These are phyloP conservation scores for Erysimum cheiranthoides DNA, from an alignment of 345 rosid genomes.

Conservation along the genomic window DNA sequence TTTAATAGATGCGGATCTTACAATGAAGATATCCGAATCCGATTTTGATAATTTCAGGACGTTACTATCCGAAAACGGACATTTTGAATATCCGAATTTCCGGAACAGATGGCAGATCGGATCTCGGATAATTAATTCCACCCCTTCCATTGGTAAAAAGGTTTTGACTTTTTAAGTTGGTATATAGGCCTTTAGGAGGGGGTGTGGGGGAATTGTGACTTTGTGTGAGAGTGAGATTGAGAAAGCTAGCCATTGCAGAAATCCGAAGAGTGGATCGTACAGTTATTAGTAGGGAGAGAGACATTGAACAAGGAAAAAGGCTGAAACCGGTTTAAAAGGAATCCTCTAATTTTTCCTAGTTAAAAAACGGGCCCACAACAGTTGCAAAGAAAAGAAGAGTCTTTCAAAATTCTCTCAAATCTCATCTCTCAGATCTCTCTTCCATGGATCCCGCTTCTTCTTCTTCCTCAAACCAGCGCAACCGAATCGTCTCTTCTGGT, in stretches of 20 bases:
- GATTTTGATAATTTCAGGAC: too few species aligned
- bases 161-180: too few species aligned
- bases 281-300: background rate
- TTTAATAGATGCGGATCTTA: too few species aligned
- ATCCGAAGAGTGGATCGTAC: background rate
- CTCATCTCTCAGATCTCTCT: slow-evolving; percentile 42
- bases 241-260: background rate
- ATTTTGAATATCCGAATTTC: too few species aligned
- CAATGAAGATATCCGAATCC: too few species aligned
- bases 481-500: slow-evolving; percentile 51
- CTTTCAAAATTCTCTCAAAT: slow-evolving; percentile 29
- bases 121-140: too few species aligned
- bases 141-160: too few species aligned
- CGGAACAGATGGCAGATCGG: too few species aligned
- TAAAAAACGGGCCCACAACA: slow-evolving; percentile 28
- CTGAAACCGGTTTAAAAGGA: slow-evolving; percentile 29
- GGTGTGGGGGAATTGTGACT: background rate
- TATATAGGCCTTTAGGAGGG: too few species aligned
- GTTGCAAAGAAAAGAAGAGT: background rate
- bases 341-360: slow-evolving; percentile 4
- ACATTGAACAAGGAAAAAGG: slow-evolving; percentile 5
- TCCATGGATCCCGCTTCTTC: slow-evolving; percentile 45
- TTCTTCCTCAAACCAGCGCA: slow-evolving; percentile 41
- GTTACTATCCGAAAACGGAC: too few species aligned
- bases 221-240: background rate